Base-by-base conservation (phyloP, 2,329 filamentous ascomycete species). In the Coniella lustricola region DNA sequence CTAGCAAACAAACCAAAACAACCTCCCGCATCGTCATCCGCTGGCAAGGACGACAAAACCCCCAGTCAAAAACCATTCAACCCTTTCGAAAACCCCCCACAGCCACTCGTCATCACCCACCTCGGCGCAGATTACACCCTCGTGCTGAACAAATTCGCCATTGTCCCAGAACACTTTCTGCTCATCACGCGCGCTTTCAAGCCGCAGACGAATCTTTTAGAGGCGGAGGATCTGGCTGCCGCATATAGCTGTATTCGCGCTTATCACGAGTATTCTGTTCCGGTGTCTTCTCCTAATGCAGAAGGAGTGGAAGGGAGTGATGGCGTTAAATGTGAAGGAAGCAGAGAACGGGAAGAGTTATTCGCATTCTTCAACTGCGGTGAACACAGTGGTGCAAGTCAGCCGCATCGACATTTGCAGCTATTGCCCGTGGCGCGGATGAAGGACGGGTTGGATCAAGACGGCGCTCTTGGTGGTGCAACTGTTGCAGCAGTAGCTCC, bases 291-390 rank as follows among this genome's bases (percentile, higher is more conserved):
- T 3, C 4, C 22, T 7, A n/a, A n/a, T 2, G 18, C 21, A 21
- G 10, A 25, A 21, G 37, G 13, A 25, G 10, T n/a, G 8, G 9
- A n/a, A 10, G 14, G 18, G 7, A 22, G 25, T 18, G n/a, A 13
- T 2, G 2, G 17, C 9, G 16, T n/a, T n/a, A n/a, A 35, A 4
- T 57, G 64, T 20, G 51, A 52, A 2, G 53, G 49, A 0, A 55
- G 49, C 1, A 54, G 56, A 16, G 44, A 53, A 1, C 54, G 48
- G 14, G 50, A 60, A 21, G 72, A 74, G 22, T 63, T 86, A 2
- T 85, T 77, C 55, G 80, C 76, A 1, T 86, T 85, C 60, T 87
- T 84, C 72, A 89, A 88, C 63, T 82, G 78, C 29, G 85, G 85
- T 2, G 63, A 72, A 10, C 73, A 83, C 57, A 86, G 82, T 4